A percentile compares a stretch with the other conserved stretches of the same genome.
Conservation (phyloP, 2,329 filamentous ascomycete species). For the Thelonectria discophora region DNA sequence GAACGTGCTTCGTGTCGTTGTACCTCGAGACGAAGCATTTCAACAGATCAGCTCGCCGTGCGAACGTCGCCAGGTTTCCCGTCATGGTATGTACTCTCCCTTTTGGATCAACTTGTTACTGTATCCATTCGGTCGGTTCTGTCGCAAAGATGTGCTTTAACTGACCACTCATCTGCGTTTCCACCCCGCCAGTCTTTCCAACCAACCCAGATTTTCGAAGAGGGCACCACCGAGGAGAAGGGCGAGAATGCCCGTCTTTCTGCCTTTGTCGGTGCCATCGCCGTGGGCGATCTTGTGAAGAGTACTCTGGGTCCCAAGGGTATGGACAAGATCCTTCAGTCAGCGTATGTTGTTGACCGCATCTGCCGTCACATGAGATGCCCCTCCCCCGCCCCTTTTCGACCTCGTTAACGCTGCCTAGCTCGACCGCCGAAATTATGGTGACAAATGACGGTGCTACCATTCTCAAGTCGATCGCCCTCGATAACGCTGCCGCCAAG, state of each 20-base stretch:
- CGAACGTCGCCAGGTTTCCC: slow-evolving; percentile 32
- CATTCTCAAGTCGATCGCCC: slow-evolving; percentile 96
- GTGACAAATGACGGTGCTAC: slow-evolving; percentile 99
- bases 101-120: background rate
- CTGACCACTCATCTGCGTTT: slow-evolving; percentile 32
- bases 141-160: slow-evolving; percentile 12
- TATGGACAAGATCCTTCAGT: slow-evolving; percentile 98
- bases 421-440: slow-evolving; percentile 95
- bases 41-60: slow-evolving; percentile 40
- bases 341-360: slow-evolving; percentile 71
- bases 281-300: slow-evolving; percentile 96
- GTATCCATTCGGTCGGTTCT: background rate
- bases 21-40: slow-evolving; percentile 44
- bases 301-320: slow-evolving; percentile 96
- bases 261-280: slow-evolving; percentile 98
- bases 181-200: slow-evolving; percentile 68
- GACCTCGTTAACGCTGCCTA: slow-evolving; percentile 49
- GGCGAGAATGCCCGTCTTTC: slow-evolving; percentile 98
- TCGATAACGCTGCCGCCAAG: slow-evolving; percentile 98
- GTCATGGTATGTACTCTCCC: slow-evolving; percentile 38
- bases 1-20: slow-evolving; percentile 41
- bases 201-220: slow-evolving; percentile 97
- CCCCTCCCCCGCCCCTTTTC: slow-evolving; percentile 21
- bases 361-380: slow-evolving; percentile 13
- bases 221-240: slow-evolving; percentile 97